These are phyloP conservation scores for Zangia roseola DNA, from an alignment of 768 basidiomycete species.

Conservation along the genomic window DNA sequence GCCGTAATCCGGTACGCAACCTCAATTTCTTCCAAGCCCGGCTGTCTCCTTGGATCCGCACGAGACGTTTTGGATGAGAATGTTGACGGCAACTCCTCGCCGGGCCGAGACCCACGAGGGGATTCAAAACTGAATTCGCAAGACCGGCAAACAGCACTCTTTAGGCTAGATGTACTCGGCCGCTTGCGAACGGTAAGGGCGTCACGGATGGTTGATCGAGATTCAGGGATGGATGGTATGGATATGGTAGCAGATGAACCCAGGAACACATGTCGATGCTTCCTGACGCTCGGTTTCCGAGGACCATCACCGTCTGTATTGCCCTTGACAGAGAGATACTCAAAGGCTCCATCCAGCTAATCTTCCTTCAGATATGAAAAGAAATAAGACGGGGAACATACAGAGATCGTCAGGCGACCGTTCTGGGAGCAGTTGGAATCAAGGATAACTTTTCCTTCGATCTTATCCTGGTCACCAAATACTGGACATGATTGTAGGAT, in stretches of 20 bases:
- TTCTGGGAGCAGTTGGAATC: constrained; percentile 50
- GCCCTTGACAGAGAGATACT: constrained; percentile 36
- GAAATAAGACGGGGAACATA: constrained; percentile 24
- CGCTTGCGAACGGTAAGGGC: constrained; percentile 44
- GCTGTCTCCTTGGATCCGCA: constrained; percentile 22
- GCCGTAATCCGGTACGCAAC: constrained; percentile 57
- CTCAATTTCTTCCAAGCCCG: constrained; percentile 36
- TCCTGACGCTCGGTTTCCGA: constrained; percentile 22
- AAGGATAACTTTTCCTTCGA: constrained; percentile 59
- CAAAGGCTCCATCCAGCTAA: constrained; percentile 65
- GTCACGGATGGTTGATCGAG: constrained; percentile 25
- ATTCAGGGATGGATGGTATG: constrained; percentile 31
- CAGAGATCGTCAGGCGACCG: constrained; percentile 59
- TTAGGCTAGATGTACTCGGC: constrained; percentile 43
- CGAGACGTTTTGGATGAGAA: constrained; percentile 43
- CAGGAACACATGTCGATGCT: constrained; percentile 47
- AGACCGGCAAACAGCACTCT: constrained; percentile 30
- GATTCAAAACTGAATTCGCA: constrained; percentile 56
- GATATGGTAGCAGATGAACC: constrained; percentile 44
- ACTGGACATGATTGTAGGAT: constrained; percentile 41
- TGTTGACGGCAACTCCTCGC: constrained; percentile 63
- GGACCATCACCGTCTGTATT: constrained; percentile 18
- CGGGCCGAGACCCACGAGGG: constrained; percentile 45
- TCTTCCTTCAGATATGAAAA: constrained; percentile 3
- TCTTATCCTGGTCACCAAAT: constrained; percentile 58